Conservation (phyloP, 2,329 filamentous ascomycete species). For the Cordyceps farinosa region DNA sequence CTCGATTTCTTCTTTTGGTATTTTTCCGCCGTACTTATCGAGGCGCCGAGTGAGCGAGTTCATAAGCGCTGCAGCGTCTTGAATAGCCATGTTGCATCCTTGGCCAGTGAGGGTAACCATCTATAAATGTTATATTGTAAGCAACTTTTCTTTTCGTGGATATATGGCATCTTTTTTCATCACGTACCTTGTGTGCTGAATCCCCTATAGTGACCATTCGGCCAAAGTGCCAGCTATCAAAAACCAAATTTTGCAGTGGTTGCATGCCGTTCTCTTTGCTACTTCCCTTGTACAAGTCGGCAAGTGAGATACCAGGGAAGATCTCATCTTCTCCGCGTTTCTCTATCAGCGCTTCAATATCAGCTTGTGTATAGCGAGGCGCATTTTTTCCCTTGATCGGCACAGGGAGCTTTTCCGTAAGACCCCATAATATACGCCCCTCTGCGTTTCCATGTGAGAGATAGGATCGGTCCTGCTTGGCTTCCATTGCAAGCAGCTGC, state of each 20-base stretch:
- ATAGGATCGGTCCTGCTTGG: slow-evolving; percentile 1
- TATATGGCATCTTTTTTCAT: background rate
- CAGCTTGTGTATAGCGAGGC: background rate
- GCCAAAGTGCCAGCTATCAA: slow-evolving; percentile 37
- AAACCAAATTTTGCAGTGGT: slow-evolving; percentile 34
- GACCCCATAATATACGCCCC: slow-evolving; percentile 2
- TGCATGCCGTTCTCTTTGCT: slow-evolving; percentile 29
- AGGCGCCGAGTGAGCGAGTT: slow-evolving; percentile 15
- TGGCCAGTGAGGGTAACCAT: slow-evolving; percentile 23
- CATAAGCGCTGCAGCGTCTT: slow-evolving; percentile 20
- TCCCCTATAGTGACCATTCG: slow-evolving; percentile 40
- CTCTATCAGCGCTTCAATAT: background rate
- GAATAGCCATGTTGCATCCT: slow-evolving; percentile 23
- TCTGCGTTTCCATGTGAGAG: background rate
- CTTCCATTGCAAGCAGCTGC: background rate
- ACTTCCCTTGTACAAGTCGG: slow-evolving; percentile 28
- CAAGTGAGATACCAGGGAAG: slow-evolving; percentile 24
- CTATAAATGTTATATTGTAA: slow-evolving; percentile 6
- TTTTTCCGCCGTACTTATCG: background rate
- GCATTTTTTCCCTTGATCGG: background rate
- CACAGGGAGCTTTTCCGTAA: background rate
- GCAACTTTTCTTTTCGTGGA: background rate
- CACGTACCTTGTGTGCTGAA: slow-evolving; percentile 36
- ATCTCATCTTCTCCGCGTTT: slow-evolving; percentile 1
- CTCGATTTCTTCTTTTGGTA: background rate